phyloP scores from a whole-genome alignment of 305 asterid genomes.

The Rubia balearica region DNA sequence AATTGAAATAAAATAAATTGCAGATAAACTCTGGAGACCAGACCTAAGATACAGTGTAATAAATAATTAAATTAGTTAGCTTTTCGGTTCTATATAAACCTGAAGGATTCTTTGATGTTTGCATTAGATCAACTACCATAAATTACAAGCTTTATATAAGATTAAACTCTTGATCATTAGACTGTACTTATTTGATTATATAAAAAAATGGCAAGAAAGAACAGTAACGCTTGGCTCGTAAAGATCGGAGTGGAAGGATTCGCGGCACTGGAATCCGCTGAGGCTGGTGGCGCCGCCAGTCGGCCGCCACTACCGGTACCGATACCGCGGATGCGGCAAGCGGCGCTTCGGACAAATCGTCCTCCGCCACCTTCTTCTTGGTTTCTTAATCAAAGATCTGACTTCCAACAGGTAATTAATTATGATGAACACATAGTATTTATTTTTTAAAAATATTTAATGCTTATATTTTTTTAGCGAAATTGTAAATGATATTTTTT shows the following conservation, averaged over 20 bases:
- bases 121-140: background rate
- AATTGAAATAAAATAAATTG: too few relatives aligned
- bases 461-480: background rate
- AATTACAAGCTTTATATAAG: too few relatives aligned
- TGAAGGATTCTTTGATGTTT: background rate
- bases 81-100: background rate
- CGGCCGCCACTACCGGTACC: background rate
- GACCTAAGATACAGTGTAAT: background rate
- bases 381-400: background rate
- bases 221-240: background rate
- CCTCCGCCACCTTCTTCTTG: background rate
- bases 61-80: background rate
- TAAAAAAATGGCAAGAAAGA: background rate
- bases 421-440: background rate
- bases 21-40: too few relatives aligned
- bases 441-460: background rate
- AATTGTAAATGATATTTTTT: too few relatives aligned
- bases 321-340: background rate
- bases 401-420: background rate
- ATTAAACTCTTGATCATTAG: background rate
- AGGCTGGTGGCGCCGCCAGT: background rate
- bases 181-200: background rate
- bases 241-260: slow-evolving; percentile 1
- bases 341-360: background rate
- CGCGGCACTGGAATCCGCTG: background rate